Evolutionary conservation across 352 stramenopile species (phyloP), one percentile per base, ranked within the genome.

Genomic region (Globisporangium irregulare): DNA sequence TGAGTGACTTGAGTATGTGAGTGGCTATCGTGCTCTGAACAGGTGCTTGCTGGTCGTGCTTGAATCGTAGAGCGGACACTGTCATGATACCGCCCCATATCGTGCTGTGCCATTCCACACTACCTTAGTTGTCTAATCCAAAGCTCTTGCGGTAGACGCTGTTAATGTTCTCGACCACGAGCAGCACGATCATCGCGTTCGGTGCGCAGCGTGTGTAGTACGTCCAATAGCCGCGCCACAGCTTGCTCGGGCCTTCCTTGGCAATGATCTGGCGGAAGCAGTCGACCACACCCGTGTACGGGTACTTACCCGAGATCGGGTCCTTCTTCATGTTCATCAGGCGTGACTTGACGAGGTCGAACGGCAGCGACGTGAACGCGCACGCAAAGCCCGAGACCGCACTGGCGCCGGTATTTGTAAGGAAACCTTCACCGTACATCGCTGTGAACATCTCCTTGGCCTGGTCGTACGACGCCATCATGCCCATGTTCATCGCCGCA

Each of bases 401-500:
- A 38, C 92, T 97, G 18, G 97, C 93, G 55, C 88, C 87, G 34
- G 98, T 89, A 73, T 98, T 98, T 34, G 96, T 98, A n/a, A 81
- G 62, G 70, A 95, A 92, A 0, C 86, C 83, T 57, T 78, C 71
- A 67, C 87, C 86, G 65, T 91, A 93, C 60, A 81, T 64, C 32
- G 80, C 71, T 54, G 85, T 70, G 61, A 97, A 82, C 64, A 88
- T 73, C 76, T 98, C 92, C 79, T 99, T 99, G 25, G 97, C 95
- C 83, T 99, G 96, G 84, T 99, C 98, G 78, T 99, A 99, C 70
- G 94, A 99, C 20, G 97, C 97, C 86, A 99, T 94, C 98, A 99
- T 99, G 63, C 97, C 97, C n/a, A 99, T 94, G 82, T 99, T 99
- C 96, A 99, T 99, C 64, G 95, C 88, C 65, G 99, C 98, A 32